Conservation (phyloP, 1,139 yeast genomes). For the Candida dubliniensis region DNA sequence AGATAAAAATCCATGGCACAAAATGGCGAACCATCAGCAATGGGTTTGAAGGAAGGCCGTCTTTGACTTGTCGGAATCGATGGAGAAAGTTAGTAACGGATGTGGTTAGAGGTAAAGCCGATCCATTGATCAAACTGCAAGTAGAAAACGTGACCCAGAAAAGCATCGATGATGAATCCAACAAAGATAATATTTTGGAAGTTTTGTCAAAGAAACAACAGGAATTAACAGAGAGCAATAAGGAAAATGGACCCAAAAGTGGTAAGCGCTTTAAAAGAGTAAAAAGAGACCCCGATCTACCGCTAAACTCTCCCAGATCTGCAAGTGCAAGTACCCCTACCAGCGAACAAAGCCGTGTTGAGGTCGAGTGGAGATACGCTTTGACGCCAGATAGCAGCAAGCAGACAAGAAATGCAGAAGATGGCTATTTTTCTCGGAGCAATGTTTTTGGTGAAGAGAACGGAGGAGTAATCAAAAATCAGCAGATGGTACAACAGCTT, state of each 20-base stretch:
- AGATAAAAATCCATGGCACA: conserved; percentile 76
- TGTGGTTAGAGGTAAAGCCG: conserved; percentile 63
- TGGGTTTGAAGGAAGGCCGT: conserved; percentile 77
- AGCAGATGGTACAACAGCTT: conserved; percentile 55
- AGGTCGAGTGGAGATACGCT: conserved; percentile 38
- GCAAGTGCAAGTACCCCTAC: conserved; percentile 5
- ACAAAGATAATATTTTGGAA: conserved; percentile 11
- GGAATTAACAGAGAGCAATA: conserved; percentile 10
- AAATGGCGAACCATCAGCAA: conserved; percentile 84
- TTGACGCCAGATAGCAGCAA: conserved; percentile 17
- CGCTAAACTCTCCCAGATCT: not conserved
- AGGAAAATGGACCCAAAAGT: conserved; percentile 4
- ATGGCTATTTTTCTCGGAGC: conserved; percentile 19
- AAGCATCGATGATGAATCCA: conserved; percentile 6
- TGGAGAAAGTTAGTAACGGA: conserved; percentile 87
- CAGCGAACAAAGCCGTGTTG: conserved; percentile 16
- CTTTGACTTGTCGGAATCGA: conserved; percentile 85
- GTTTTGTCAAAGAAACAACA: conserved; percentile 15
- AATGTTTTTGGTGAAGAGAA: conserved; percentile 30
- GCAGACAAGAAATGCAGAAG: not conserved
- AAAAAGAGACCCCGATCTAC: not conserved
- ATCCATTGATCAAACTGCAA: conserved; percentile 32
- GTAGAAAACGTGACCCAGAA: conserved; percentile 36
- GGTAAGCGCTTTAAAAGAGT: conserved; percentile 1
- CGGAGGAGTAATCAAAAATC: conserved; percentile 51